phyloP scores from a whole-genome alignment of 805 yeast species.

The Starmerella apicola region DNA sequence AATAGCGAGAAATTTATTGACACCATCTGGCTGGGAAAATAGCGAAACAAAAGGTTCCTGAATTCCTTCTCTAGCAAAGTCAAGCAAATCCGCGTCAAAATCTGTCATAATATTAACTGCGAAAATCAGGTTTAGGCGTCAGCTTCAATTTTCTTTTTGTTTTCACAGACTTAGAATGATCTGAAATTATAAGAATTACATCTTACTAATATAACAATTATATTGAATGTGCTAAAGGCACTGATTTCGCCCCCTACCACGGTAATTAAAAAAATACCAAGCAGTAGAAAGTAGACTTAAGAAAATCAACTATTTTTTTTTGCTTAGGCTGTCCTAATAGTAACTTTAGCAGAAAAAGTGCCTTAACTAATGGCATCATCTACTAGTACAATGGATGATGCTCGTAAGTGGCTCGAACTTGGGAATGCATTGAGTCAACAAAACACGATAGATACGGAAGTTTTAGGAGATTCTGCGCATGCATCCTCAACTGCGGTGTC shows the following conservation, averaged over 20 bases:
- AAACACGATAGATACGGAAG: background rate
- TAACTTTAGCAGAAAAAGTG: no score
- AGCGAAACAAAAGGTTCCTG: slow-evolving; percentile 58
- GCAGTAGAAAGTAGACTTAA: no score
- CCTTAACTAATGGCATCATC: no score
- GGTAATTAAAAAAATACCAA: no score
- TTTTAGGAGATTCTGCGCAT: background rate
- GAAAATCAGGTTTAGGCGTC: background rate
- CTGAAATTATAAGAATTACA: no score
- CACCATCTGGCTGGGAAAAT: slow-evolving; percentile 36
- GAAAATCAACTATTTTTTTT: no score
- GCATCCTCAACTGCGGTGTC: slow-evolving; percentile 1
- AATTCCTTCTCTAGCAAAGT: slow-evolving; percentile 74
- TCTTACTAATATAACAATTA: no score
- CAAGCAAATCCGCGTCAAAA: slow-evolving; percentile 36
- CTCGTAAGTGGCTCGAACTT: slow-evolving; percentile 11
- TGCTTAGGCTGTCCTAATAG: no score
- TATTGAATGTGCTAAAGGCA: no score
- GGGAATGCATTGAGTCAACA: slow-evolving; percentile 1
- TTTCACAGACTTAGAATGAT: background rate
- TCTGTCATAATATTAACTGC: background rate
- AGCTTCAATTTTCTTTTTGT: background rate
- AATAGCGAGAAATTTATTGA: slow-evolving; percentile 35
- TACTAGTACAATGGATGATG: slow-evolving; percentile 9
- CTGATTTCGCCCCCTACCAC: no score